These are phyloP conservation scores for Pythium vanterpoolii DNA, from an alignment of 352 stramenopile genomes.

Conservation along the genomic window DNA sequence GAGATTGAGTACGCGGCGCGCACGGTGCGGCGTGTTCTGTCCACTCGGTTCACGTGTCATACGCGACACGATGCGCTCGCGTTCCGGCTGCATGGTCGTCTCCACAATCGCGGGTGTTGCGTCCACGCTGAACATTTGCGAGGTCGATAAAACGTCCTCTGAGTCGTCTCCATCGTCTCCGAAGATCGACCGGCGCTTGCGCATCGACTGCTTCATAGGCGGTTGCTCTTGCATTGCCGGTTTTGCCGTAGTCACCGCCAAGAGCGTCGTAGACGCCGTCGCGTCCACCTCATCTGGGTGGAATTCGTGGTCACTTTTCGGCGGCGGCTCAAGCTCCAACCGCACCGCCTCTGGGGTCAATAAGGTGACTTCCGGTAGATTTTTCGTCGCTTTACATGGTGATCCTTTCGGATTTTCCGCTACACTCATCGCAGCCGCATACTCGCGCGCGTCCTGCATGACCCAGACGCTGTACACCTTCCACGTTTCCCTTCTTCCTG, in stretches of 20 bases:
- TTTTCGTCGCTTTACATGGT: not conserved
- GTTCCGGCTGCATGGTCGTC: conserved; percentile 13
- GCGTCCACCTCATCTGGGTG: too few relatives aligned
- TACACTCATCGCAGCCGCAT: not conserved
- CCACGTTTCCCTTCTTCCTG: not conserved
- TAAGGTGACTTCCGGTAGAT: not conserved
- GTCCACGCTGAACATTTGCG: conserved; percentile 9
- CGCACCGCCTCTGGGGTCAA: conserved; percentile 1
- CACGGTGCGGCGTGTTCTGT: not conserved
- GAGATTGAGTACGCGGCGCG: conserved; percentile 13
- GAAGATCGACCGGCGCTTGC: conserved; percentile 14
- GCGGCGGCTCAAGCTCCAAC: not conserved
- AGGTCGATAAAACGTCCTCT: not conserved
- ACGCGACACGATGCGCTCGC: conserved; percentile 5
- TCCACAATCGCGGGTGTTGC: not conserved
- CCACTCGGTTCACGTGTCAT: not conserved
- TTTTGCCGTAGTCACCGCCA: not conserved
- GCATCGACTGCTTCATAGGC: not conserved
- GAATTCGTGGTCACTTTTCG: not conserved
- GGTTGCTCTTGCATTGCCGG: not conserved
- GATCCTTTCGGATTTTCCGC: not conserved
- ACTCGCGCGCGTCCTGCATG: not conserved
- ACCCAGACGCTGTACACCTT: not conserved
- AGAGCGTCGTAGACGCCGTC: not conserved
- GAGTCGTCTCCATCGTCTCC: conserved; percentile 3